These are phyloP conservation scores for Lumnitzera littorea DNA, from an alignment of 345 rosid genomes.

Conservation along the genomic window DNA sequence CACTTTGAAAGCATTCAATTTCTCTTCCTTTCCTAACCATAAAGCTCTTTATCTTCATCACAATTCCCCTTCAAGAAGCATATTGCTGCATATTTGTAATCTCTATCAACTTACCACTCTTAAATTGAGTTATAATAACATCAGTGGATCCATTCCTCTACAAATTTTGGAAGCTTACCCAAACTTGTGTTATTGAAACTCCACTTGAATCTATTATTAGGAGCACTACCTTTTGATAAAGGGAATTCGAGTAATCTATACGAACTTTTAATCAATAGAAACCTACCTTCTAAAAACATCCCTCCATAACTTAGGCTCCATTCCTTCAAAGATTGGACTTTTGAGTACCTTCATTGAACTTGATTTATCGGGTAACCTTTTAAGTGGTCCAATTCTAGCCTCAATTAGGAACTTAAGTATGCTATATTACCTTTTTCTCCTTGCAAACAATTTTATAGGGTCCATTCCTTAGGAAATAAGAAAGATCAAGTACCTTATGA, in stretches of 20 bases:
- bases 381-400: not conserved
- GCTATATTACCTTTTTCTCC: not conserved
- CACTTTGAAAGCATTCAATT: conserved; percentile 10
- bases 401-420: not conserved
- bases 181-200: not conserved
- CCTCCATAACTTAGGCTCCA: not conserved
- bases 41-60: not conserved
- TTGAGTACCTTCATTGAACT: not conserved
- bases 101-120: conserved; percentile 14
- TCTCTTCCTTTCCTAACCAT: conserved; percentile 13
- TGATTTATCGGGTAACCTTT: not conserved
- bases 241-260: too few species aligned
- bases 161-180: not conserved
- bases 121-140: conserved; percentile 3
- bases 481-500: not conserved
- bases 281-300: too few species aligned
- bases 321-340: not conserved
- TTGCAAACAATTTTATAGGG: not conserved
- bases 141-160: not conserved
- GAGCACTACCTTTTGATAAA: too few species aligned
- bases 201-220: too few species aligned
- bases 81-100: conserved; percentile 13
- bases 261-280: too few species aligned
- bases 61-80: conserved; percentile 12
- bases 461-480: conserved; percentile 2